These are phyloP conservation scores for Thamnidium elegans DNA, from an alignment of 192 early-diverging fungal genomes.

Conservation along the genomic window DNA sequence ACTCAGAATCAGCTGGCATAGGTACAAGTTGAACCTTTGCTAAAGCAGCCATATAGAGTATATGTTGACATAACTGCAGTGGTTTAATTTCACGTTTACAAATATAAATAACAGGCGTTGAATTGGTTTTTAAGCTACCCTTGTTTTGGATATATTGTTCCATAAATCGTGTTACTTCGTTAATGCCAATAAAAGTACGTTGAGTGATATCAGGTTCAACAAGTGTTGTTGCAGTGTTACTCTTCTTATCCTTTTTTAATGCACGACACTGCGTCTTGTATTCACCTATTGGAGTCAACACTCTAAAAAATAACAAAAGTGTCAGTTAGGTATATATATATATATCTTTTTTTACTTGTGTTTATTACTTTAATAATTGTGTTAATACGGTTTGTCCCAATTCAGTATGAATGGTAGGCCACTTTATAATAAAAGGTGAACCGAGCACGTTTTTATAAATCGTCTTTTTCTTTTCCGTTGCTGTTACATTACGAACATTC, in stretches of 20 bases:
- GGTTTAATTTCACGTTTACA: constrained; percentile 23
- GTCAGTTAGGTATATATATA: background rate
- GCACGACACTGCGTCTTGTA: background rate
- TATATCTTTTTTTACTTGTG: background rate
- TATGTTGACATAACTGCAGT: constrained; percentile 1
- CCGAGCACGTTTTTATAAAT: constrained; percentile 17
- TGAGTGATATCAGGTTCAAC: constrained; percentile 5
- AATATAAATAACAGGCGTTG: background rate
- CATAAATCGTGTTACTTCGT: constrained; percentile 16
- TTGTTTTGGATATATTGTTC: constrained; percentile 10
- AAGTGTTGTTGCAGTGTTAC: no score
- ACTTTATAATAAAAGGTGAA: constrained; percentile 15
- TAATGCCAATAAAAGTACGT: constrained; percentile 10
- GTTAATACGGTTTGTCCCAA: background rate
- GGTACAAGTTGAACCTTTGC: background rate
- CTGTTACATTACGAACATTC: background rate
- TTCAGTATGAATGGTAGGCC: constrained; percentile 3
- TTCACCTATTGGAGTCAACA: constrained; percentile 10
- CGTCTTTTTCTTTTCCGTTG: background rate
- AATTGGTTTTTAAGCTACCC: background rate
- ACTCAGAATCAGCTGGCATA: constrained; percentile 7
- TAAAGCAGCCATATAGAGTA: constrained; percentile 17
- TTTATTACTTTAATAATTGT: background rate
- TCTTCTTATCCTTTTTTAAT: background rate
- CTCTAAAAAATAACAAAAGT: background rate